Conservation (phyloP, 2,329 filamentous ascomycete genomes). For the Cytospora chrysosperma region DNA sequence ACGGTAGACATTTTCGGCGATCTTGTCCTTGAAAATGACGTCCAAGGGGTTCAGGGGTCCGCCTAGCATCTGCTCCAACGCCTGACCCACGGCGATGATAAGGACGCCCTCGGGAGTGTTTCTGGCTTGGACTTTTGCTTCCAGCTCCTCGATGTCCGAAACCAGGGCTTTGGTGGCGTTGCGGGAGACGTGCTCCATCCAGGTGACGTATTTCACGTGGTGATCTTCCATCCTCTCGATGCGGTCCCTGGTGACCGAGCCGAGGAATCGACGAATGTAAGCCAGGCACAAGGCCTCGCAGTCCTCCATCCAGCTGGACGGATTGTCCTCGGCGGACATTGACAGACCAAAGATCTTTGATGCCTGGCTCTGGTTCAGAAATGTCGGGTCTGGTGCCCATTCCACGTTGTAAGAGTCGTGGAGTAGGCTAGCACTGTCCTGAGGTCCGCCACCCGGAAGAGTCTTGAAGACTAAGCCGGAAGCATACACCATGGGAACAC, state of each 20-base stretch:
- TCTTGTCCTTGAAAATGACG: conserved; percentile 31
- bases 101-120: conserved; percentile 27
- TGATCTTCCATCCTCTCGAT: conserved; percentile 21
- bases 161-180: neutral
- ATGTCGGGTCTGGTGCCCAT: conserved; percentile 28
- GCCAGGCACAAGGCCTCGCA: conserved; percentile 21
- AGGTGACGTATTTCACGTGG: conserved; percentile 21
- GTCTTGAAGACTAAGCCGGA: conserved; percentile 27
- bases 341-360: conserved; percentile 23
- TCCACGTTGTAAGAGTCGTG: conserved; percentile 25
- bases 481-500: conserved; percentile 23
- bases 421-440: neutral
- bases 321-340: conserved; percentile 20
- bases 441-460: conserved; percentile 10
- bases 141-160: conserved; percentile 17
- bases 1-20: conserved; percentile 29
- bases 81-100: conserved; percentile 27
- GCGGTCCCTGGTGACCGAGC: neutral
- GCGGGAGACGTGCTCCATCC: conserved; percentile 23
- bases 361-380: conserved; percentile 25
- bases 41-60: conserved; percentile 31
- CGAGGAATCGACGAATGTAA: conserved; percentile 22
- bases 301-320: conserved; percentile 26
- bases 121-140: conserved; percentile 16
- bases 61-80: conserved; percentile 29